Evolutionary conservation across 371 early-diverging fungal species (phyloP), one percentile per base, ranked within the genome.

Genomic region (Smittium culicis): DNA sequence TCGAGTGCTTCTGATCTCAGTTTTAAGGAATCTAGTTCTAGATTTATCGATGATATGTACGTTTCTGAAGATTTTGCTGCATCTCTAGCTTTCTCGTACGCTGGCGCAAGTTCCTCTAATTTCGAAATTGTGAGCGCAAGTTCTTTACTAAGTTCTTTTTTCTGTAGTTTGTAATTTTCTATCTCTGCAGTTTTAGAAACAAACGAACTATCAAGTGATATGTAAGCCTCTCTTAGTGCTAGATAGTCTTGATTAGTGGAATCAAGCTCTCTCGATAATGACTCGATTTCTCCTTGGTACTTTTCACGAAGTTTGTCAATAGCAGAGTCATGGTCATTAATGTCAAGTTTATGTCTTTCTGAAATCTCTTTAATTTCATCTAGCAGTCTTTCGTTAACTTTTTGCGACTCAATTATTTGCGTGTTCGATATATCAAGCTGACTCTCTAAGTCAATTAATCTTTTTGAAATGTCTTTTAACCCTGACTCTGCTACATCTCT

Each of bases 241-340:
- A 85, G 67, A 29, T 78, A 59, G 67, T 80, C 81, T 64, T 74
- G 77, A 77, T 84, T 86, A 68, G 88, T 88, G 1, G 78, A 71
- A 67, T 93, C 92, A 24, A 92, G 78, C 71, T 91, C 92, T 1
- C 78, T 71, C 59, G 85, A 78, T 35, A 90, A 80, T 34, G 83
- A 81, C 64, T 86, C 86, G 34, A 90, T 74, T 79, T 92, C 89
- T 62, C 80, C 83, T 68, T 88, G 88, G 75, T 88, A 91, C 76
- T 87, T 89, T 54, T 74, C 75, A 8, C 83, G 79, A 67, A 81
- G 73, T 59, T 73, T 75, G 32, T 86, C 91, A 24, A 90, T 77
- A 1, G 79, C 75, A 32, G 70, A 74, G 45, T 85, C 88, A 32
- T 83, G 82, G 60, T 89, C 90, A 56, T 86, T 86, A 34, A 85